A percentile compares a stretch with the other conserved stretches of the same genome.
Evolutionary conservation across 2,329 filamentous ascomycete genomes (phyloP).

Genomic region (Fusarium goolgardi): DNA sequence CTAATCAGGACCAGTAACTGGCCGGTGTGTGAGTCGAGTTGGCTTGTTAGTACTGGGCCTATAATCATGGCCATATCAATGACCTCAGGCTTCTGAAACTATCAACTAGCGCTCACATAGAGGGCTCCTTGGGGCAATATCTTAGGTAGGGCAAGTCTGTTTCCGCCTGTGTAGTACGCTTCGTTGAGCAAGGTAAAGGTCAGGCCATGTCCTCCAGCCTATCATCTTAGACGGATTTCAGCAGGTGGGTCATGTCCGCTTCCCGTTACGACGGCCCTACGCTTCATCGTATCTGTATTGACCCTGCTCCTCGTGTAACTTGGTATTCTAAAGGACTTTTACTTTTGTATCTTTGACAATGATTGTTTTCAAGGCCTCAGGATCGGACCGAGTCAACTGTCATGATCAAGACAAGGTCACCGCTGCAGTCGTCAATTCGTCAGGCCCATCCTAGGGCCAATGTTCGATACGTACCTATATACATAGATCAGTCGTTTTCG

Average conservation of each 20-base stretch:
- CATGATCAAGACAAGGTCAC: neutral
- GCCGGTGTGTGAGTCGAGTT: neutral
- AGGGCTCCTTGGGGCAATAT: rapidly evolving
- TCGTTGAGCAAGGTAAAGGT: neutral
- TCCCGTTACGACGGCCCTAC: neutral
- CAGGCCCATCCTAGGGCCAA: neutral
- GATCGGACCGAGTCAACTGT: neutral
- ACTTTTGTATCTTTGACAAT: too few species aligned
- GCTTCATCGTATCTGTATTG: neutral
- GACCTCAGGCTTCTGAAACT: neutral
- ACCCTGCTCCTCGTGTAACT: neutral
- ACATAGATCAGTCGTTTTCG: neutral
- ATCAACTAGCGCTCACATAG: too few species aligned
- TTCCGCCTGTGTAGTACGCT: neutral
- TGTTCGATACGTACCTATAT: neutral
- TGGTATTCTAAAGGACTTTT: neutral
- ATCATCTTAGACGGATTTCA: constrained; percentile 22
- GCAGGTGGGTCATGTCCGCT: neutral
- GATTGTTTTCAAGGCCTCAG: neutral
- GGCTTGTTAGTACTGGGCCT: neutral
- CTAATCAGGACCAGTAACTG: neutral
- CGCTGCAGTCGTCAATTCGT: neutral
- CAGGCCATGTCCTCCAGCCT: neutral
- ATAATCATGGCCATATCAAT: neutral
- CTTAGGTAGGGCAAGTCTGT: too few species aligned